A percentile compares a stretch with the other conserved stretches of the same genome.
phyloP scores from a whole-genome alignment of 202 grass and related monocot genomes.

The Digitaria exilis region DNA sequence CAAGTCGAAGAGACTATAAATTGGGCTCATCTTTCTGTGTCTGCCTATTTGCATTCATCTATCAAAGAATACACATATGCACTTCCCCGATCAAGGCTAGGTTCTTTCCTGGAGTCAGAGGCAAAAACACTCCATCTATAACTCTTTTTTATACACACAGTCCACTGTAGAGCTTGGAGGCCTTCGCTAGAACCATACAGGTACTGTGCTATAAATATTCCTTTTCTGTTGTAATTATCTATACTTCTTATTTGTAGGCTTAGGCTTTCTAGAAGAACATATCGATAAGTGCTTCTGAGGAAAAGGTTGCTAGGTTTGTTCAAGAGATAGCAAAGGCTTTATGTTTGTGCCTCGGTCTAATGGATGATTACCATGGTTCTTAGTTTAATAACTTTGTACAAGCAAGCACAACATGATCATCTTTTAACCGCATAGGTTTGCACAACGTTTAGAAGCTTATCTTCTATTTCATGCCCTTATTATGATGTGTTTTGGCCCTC shows the following conservation, averaged over 20 bases:
- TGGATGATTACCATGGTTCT: constrained; percentile 20
- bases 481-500: not conserved
- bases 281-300: not conserved
- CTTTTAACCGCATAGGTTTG: constrained; percentile 9
- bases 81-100: constrained; percentile 1
- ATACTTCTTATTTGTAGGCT: constrained; percentile 8
- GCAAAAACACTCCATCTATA: constrained; percentile 30
- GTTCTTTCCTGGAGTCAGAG: constrained; percentile 10
- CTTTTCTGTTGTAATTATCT: constrained; percentile 18
- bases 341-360: not conserved
- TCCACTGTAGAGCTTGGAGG: not conserved
- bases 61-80: not conserved
- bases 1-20: constrained; percentile 37
- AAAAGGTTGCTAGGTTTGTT: constrained; percentile 4
- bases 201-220: constrained; percentile 24
- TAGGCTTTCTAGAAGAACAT: constrained; percentile 14
- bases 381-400: not conserved
- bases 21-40: constrained; percentile 20
- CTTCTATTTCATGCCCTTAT: not conserved
- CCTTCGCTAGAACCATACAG: constrained; percentile 21
- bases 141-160: constrained; percentile 25
- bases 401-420: constrained; percentile 19
- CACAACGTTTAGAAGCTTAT: not conserved
- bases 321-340: too few species aligned
- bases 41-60: constrained; percentile 34